Base-by-base conservation (phyloP, 2,329 filamentous ascomycete species). In the Colletotrichum spaethianum region DNA sequence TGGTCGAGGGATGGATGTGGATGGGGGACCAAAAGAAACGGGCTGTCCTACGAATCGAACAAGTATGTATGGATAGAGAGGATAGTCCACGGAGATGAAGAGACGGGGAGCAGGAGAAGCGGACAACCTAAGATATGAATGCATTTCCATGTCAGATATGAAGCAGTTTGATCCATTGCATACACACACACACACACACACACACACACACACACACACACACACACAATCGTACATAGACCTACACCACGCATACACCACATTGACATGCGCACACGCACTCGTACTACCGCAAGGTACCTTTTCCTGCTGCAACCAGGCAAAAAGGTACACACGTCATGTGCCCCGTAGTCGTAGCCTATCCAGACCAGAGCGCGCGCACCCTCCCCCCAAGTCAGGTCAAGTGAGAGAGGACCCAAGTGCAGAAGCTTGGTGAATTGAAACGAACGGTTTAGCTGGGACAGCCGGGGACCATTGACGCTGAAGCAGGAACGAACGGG, bases 361-460 rank as follows among this genome's bases (percentile, higher is more conserved):
- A 52, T 38, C 31, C 46, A 71, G 56, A 38, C 28, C 36, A 40
- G 59, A 53, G 53, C 53, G 52, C 52, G 56, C 69, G 69, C 69
- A 72, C 69, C 69, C 65, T 69, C 69, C 69, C 68, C 68, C 69
- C 69, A 64, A 69, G 65, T 63, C 64, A 64, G 69, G 69, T 72
- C 69, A 72, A 72, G 69, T 72, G 65, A 72, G 69, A 72, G 69
- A 64, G 44, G 38, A 31, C 52, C 60, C 59, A 62, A 72, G 59
- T 69, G 65, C 66, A 65, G 59, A 72, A 69, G 65, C 65, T 69
- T 69, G 65, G 59, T 69, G 69, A 64, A 72, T 63, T 69, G 69
- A 72, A 72, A 72, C 69, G 69, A 72, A 72, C 69, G 65, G 65
- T 48, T 69, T 69, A 60, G 69, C 65, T 72, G 69, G 65, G 69